Evolutionary conservation across 2,329 filamentous ascomycete species (phyloP).

Genomic region (Penicillium concentricum): DNA sequence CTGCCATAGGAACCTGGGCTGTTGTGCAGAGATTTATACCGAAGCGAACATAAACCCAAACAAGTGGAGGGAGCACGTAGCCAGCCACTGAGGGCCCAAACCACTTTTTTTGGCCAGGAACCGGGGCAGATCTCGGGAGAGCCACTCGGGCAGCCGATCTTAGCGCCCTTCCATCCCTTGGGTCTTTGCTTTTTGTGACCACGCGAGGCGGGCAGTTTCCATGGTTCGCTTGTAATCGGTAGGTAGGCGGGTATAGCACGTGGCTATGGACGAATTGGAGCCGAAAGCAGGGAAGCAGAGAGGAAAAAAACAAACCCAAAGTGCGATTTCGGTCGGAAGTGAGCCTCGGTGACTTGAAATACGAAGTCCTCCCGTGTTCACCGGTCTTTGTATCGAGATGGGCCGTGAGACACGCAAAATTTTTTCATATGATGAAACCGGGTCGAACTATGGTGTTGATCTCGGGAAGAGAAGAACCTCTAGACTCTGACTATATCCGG

Average conservation of each 20-base stretch:
- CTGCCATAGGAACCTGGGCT: background rate
- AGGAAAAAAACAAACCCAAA: background rate
- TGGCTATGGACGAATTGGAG: background rate
- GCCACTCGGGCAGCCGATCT: conserved; percentile 15
- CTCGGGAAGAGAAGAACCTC: background rate
- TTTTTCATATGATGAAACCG: background rate
- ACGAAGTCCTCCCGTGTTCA: background rate
- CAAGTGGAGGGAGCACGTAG: background rate
- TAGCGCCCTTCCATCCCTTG: conserved; percentile 9
- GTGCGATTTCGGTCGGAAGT: background rate
- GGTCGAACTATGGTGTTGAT: background rate
- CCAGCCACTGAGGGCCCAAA: background rate
- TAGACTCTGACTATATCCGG: background rate
- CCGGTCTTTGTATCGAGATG: background rate
- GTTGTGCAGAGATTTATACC: background rate
- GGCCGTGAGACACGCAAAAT: background rate
- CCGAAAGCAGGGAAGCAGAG: background rate
- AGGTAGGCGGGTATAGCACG: background rate
- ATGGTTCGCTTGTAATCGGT: background rate
- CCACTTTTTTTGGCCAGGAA: background rate
- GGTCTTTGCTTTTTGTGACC: background rate
- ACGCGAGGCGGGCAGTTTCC: background rate
- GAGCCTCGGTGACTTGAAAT: background rate
- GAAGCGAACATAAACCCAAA: background rate
- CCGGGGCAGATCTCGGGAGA: conserved; percentile 17